Conservation (phyloP, 148 eudicot species). For the Rhododendron williamsianum region DNA sequence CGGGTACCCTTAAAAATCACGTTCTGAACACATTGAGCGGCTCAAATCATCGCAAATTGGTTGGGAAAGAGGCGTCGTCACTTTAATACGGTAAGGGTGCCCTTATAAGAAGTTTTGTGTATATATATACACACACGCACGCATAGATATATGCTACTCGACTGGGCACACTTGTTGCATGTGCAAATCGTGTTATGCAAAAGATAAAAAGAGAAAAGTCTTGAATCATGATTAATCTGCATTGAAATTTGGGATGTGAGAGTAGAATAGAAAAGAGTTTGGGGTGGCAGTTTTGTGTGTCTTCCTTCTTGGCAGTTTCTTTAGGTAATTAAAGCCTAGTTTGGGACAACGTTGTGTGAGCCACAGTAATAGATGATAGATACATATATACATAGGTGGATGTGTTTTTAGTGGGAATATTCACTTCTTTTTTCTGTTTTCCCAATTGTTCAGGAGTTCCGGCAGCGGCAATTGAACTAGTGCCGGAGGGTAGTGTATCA, state of each 20-base stretch:
- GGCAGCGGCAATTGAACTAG: constrained; percentile 87
- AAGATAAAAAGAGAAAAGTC: neutral
- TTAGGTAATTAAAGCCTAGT: neutral
- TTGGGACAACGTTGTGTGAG: neutral
- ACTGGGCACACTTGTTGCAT: neutral
- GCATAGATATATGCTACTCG: neutral
- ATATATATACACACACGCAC: too few species aligned
- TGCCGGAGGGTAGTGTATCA: constrained; percentile 76
- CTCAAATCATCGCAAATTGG: too few species aligned
- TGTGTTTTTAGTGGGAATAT: neutral
- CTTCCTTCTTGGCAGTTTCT: neutral
- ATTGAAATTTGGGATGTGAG: neutral
- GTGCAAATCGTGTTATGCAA: neutral
- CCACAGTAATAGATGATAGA: neutral
- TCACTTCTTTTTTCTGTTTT: neutral
- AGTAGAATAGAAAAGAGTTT: neutral
- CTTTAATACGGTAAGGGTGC: too few species aligned
- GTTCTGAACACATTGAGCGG: too few species aligned
- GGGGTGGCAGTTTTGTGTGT: neutral
- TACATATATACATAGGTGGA: neutral
- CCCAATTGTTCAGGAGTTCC: constrained; percentile 50
- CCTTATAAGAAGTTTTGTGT: too few species aligned
- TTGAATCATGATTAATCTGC: neutral
- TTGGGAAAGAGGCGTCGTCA: too few species aligned
- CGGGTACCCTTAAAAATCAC: too few species aligned